phyloP scores from a whole-genome alignment of 805 yeast genomes.

The Metschnikowia hibisci region DNA sequence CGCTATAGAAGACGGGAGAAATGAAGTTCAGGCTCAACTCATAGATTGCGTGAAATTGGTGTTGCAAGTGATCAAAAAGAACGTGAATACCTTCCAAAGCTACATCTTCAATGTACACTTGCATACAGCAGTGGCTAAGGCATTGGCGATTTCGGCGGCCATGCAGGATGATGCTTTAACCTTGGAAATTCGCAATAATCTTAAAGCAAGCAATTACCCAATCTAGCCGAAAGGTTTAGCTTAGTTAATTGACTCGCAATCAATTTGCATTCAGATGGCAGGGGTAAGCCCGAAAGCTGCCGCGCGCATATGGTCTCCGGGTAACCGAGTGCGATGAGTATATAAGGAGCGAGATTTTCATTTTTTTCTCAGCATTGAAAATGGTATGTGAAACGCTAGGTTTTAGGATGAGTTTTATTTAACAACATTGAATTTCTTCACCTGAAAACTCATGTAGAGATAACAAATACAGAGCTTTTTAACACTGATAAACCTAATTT shows the following conservation, averaged over 20 bases:
- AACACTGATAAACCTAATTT: constrained; percentile 47
- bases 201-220: not conserved
- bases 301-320: constrained; percentile 10
- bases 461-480: constrained; percentile 61
- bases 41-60: constrained; percentile 2
- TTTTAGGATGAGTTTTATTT: constrained; percentile 19
- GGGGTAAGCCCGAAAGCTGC: not conserved
- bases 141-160: constrained; percentile 1
- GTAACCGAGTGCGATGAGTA: constrained; percentile 13
- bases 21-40: not conserved
- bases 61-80: not conserved
- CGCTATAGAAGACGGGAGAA: not conserved
- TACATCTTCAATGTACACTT: constrained; percentile 12
- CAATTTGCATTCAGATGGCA: no score
- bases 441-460: constrained; percentile 61
- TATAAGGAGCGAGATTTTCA: constrained; percentile 8
- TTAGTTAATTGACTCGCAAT: not conserved
- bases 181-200: not conserved
- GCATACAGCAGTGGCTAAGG: constrained; percentile 16
- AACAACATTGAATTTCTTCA: constrained; percentile 60
- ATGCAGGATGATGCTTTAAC: not conserved
- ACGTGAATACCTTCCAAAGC: not conserved
- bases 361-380: not conserved
- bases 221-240: no score
- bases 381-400: constrained; percentile 17